Evolutionary conservation across 495 filamentous ascomycete genomes (phyloP), one percentile per base, ranked within the genome.

Genomic region (Penicillium crystallinum): DNA sequence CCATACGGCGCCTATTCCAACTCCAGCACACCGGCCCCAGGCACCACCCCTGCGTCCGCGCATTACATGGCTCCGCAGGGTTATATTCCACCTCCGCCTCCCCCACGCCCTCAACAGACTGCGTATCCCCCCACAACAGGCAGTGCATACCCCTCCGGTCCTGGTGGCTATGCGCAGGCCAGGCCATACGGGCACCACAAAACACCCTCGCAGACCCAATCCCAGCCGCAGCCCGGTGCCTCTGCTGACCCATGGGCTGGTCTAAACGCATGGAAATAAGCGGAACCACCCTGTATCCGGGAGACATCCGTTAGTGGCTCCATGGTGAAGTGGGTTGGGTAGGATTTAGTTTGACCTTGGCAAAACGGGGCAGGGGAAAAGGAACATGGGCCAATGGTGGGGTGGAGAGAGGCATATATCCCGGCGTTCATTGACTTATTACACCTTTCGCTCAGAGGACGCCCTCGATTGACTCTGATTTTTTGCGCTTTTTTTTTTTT

Each of bases 11-110:
- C 61, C 46, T 72, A 71, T 52, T 46, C 61, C 27, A 70, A 66
- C 46, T 62, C 62, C 45, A 72, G 57, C 37, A 66, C 69, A 11
- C 63, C 74, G n/a, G 59, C 72, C 30, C 56, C 61, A 15, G 44
- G 59, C 14, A 56, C 45, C 21, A 49, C 42, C 23, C 30, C 53
- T 21, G 48, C 55, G 4, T 56, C 70, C 12, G 58, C 64, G 11
- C 67, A 72, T 35, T 75, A 70, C 53, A 76, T 92, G 56, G 29
- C 62, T 17, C 89, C 90, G 29, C 81, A 82, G 15, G 90, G 90
- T 15, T 97, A 95, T 65, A 81, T 96, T 33, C 92, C 91, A 1
- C 92, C 92, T 1, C 92, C 92, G 8, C 92, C 92, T 17, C 92
- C 92, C 0, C 88, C 87, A 3, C 88, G 86, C 11, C 89, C 89